Conservation (phyloP, 768 basidiomycete genomes). For the Suillus subaureus region DNA sequence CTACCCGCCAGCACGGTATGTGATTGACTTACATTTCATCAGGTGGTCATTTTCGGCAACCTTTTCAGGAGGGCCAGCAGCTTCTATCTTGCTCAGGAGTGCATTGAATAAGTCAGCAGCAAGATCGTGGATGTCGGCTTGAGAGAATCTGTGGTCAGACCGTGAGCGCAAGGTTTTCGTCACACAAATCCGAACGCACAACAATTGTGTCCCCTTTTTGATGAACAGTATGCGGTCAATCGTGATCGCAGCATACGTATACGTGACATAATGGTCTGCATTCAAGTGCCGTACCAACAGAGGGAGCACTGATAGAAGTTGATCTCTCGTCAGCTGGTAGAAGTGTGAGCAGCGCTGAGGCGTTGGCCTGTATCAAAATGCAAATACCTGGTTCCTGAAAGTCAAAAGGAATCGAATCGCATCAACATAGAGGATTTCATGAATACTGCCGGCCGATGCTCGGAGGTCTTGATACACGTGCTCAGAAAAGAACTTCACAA, state of each 20-base stretch:
- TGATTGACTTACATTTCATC: slow-evolving; percentile 80
- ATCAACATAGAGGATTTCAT: slow-evolving; percentile 93
- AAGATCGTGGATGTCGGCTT: slow-evolving; percentile 83
- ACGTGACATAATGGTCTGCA: slow-evolving; percentile 88
- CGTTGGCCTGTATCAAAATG: not conserved
- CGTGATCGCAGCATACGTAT: slow-evolving; percentile 97
- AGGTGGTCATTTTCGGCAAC: slow-evolving; percentile 96
- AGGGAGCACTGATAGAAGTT: slow-evolving; percentile 89
- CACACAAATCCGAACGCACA: slow-evolving; percentile 52
- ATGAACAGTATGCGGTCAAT: slow-evolving; percentile 95
- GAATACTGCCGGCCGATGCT: slow-evolving; percentile 64
- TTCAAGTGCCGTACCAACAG: slow-evolving; percentile 80
- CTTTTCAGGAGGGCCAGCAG: slow-evolving; percentile 81
- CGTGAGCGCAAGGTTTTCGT: slow-evolving; percentile 1
- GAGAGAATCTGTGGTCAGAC: slow-evolving; percentile 66
- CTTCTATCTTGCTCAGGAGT: slow-evolving; percentile 79
- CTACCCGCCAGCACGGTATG: not conserved
- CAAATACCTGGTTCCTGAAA: slow-evolving; percentile 88
- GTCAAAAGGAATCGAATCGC: slow-evolving; percentile 94
- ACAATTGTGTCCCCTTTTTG: slow-evolving; percentile 69
- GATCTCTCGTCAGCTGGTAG: slow-evolving; percentile 83
- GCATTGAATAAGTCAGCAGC: slow-evolving; percentile 73
- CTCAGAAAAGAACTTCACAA: slow-evolving; percentile 94
- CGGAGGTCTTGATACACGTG: slow-evolving; percentile 88
- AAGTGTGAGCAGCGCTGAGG: not conserved